These are phyloP conservation scores for Pestalotiopsis sp. DNA, from an alignment of 2,329 filamentous ascomycete species.

Conservation along the genomic window DNA sequence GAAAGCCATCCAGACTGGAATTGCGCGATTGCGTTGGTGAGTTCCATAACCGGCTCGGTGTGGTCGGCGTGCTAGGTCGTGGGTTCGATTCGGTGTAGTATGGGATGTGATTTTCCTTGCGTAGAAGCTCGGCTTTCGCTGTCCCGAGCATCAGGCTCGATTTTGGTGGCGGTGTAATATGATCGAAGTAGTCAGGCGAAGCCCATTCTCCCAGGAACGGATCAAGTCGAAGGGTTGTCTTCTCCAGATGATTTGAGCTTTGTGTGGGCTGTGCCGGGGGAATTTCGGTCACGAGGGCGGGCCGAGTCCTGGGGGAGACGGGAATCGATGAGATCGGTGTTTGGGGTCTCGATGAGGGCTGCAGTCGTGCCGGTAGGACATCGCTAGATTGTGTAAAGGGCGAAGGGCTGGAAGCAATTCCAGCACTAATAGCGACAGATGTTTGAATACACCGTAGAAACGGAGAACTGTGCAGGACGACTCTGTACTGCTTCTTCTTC, in stretches of 20 bases:
- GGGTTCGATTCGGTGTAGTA: constrained; percentile 39
- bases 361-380: constrained; percentile 23
- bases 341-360: constrained; percentile 20
- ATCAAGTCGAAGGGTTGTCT: constrained; percentile 75
- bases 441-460: constrained; percentile 93
- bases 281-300: constrained; percentile 18
- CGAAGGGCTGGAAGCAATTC: constrained; percentile 66
- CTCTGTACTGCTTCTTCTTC: constrained; percentile 66
- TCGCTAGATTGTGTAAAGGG: constrained; percentile 25
- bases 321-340: constrained; percentile 20
- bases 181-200: constrained; percentile 87
- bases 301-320: constrained; percentile 17
- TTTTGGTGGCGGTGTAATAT: constrained; percentile 84
- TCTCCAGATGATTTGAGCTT: constrained; percentile 39
- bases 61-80: constrained; percentile 23
- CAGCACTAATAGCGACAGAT: constrained; percentile 82
- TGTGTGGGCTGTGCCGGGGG: constrained; percentile 23
- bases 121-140: constrained; percentile 84
- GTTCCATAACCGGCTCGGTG: constrained; percentile 40
- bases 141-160: constrained; percentile 84
- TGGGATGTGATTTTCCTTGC: constrained; percentile 67
- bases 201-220: constrained; percentile 96
- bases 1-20: constrained; percentile 3
- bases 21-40: constrained; percentile 21
- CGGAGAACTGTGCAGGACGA: constrained; percentile 91